Base-by-base conservation (phyloP, 2,329 filamentous ascomycete species). In the Neofusicoccum ribis region DNA sequence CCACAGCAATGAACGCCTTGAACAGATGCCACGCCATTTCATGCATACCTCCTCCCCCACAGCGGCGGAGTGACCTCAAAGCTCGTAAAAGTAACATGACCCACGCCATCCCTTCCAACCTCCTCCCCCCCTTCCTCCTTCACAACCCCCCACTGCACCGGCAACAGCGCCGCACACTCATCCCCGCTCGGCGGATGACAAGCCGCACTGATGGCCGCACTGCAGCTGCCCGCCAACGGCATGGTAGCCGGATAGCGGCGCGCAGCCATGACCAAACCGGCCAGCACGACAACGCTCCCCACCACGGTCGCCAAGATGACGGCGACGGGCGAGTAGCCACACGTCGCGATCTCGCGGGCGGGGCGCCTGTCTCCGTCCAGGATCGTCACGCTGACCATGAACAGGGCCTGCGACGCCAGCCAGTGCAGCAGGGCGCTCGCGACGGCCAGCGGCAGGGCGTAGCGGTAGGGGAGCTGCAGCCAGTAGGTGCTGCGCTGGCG, bases 341-440 rank as follows among this genome's bases (percentile, higher is more conserved):
- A 64, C 1, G 36, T 72, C 62, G 15, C 67, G 17, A 14, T 67
- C 20, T 51, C 12, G n/a, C 41, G 52, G 15, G 36, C 37, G 1
- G 52, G 52, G 9, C 23, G 39, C 12, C 36, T 23, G 14, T 31
- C 47, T 4, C 9, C 49, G 9, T 37, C 46, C 20, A 54, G 5
- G 11, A 61, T 20, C 2, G 51, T 65, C 14, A 81, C 70, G 2
- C 69, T 69, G 1, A 78, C 76, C 7, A 82, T 66, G 69, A 82
- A 83, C 11, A 83, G 60, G 27, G 72, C 74, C 56, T 82, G 78
- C 0, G 79, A 81, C 3, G 78, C 70, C 1, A 82, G 72, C 79
- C 79, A 83, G 63, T 82, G 81, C 11, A 82, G 66, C 0, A 77
- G 11, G 0, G 70, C 71, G 0, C 75, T 78, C 0, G 72, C 1